A percentile compares a stretch with the other conserved stretches of the same genome.
These are phyloP conservation scores for Wickerhamiella siamensis DNA, from an alignment of 805 yeast species.

Conservation along the genomic window DNA sequence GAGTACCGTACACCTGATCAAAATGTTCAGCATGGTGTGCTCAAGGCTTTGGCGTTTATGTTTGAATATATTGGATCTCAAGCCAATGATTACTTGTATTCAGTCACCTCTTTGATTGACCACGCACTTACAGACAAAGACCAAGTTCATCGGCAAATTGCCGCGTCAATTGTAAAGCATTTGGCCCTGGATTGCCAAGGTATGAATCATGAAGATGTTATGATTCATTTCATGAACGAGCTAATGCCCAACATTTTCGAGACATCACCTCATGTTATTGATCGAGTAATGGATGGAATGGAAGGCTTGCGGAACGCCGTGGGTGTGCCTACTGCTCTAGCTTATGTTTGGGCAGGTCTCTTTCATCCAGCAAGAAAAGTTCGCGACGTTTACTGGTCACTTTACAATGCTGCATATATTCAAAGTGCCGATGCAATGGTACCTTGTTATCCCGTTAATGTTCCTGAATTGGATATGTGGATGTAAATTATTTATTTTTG, in stretches of 20 bases:
- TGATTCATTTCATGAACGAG: constrained; percentile 67
- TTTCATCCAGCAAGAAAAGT: constrained; percentile 91
- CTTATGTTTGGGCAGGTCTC: constrained; percentile 74
- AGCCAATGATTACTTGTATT: constrained; percentile 68
- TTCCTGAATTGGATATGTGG: constrained; percentile 36
- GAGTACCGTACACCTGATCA: constrained; percentile 86
- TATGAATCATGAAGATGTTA: constrained; percentile 61
- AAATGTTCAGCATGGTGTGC: constrained; percentile 88
- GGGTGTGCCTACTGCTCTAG: constrained; percentile 62
- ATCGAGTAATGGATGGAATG: constrained; percentile 64
- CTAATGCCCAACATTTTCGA: constrained; percentile 83
- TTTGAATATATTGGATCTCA: constrained; percentile 80
- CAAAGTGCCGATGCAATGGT: constrained; percentile 62
- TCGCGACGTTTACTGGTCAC: constrained; percentile 69
- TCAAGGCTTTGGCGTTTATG: constrained; percentile 79
- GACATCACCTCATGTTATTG: constrained; percentile 89
- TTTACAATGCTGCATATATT: constrained; percentile 64
- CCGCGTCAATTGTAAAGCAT: constrained; percentile 73
- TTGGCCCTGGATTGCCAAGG: constrained; percentile 71
- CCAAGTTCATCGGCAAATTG: constrained; percentile 88
- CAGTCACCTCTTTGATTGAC: constrained; percentile 63
- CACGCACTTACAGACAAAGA: constrained; percentile 87
- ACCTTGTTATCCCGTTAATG: constrained; percentile 57
- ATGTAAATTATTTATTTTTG: constrained; percentile 12
- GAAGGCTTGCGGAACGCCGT: constrained; percentile 56